Evolutionary conservation across 345 rosid species (phyloP).

Genomic region (Carallia pectinifolia): DNA sequence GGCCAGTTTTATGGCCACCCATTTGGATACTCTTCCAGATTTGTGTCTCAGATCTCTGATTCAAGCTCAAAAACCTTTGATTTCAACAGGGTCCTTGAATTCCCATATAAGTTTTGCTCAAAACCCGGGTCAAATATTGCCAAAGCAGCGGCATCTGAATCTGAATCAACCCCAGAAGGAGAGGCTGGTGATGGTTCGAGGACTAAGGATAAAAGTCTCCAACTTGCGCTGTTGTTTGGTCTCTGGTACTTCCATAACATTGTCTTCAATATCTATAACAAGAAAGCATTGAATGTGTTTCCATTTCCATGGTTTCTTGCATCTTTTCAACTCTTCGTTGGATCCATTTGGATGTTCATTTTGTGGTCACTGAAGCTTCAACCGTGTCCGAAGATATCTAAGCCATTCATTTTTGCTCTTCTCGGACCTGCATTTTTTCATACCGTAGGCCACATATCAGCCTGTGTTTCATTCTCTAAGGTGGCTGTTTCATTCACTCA

Average conservation of each 20-base stretch:
- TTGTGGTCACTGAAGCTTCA: slow-evolving; percentile 82
- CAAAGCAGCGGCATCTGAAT: slow-evolving; percentile 37
- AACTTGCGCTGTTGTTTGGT: slow-evolving; percentile 75
- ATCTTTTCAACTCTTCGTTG: slow-evolving; percentile 86
- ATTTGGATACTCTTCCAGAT: slow-evolving; percentile 31
- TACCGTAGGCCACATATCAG: slow-evolving; percentile 94
- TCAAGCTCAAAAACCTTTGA: slow-evolving; percentile 24
- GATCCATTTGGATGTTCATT: slow-evolving; percentile 86
- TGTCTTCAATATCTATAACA: slow-evolving; percentile 91
- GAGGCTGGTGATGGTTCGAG: slow-evolving; percentile 28
- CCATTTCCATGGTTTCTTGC: slow-evolving; percentile 98
- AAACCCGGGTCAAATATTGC: slow-evolving; percentile 40
- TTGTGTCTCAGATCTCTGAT: slow-evolving; percentile 39
- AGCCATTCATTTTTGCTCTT: slow-evolving; percentile 77
- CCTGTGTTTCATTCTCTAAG: slow-evolving; percentile 95
- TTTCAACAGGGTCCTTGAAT: slow-evolving; percentile 16
- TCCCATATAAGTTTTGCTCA: slow-evolving; percentile 30
- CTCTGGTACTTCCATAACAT: slow-evolving; percentile 93
- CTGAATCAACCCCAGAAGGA: slow-evolving; percentile 49
- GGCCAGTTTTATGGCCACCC: slow-evolving; percentile 32
- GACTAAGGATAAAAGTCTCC: slow-evolving; percentile 44
- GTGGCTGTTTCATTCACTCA: slow-evolving; percentile 98
- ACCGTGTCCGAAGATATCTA: slow-evolving; percentile 77
- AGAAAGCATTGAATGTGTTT: slow-evolving; percentile 79
- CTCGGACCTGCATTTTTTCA: slow-evolving; percentile 95